phyloP scores from a whole-genome alignment of 2,329 filamentous ascomycete species.

The Calonectria fujianensis region DNA sequence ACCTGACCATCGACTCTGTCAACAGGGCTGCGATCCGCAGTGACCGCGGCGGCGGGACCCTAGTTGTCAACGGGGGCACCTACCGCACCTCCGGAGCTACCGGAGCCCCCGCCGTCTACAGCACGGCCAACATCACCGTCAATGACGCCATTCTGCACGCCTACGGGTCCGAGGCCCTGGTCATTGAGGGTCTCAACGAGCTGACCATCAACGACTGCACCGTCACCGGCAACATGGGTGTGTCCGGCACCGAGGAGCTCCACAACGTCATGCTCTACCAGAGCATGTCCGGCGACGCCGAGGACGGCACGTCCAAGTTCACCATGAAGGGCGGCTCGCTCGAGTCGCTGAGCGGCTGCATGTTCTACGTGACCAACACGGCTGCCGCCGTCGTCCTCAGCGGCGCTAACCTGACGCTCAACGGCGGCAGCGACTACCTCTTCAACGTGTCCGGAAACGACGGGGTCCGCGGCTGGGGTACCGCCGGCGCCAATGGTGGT shows the following conservation, averaged over 20 bases:
- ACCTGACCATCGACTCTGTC: slow-evolving; percentile 38
- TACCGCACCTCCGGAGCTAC: slow-evolving; percentile 38
- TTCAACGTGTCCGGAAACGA: slow-evolving; percentile 43
- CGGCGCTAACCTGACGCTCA: slow-evolving; percentile 35
- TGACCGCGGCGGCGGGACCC: slow-evolving; percentile 37
- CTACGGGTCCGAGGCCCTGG: slow-evolving; percentile 32
- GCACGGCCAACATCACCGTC: slow-evolving; percentile 41
- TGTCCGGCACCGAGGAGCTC: slow-evolving; percentile 35
- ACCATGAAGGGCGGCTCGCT: slow-evolving; percentile 41
- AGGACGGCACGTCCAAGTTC: slow-evolving; percentile 40
- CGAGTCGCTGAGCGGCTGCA: slow-evolving; percentile 40
- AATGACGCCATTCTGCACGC: slow-evolving; percentile 35
- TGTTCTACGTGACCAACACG: slow-evolving; percentile 43
- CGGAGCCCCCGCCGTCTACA: slow-evolving; percentile 41
- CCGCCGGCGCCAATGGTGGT: slow-evolving; percentile 40
- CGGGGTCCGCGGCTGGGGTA: slow-evolving; percentile 39
- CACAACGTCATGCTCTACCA: slow-evolving; percentile 45
- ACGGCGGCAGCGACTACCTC: slow-evolving; percentile 38
- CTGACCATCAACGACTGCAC: slow-evolving; percentile 43
- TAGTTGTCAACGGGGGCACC: slow-evolving; percentile 38
- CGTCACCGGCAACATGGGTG: slow-evolving; percentile 40
- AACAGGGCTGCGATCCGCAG: slow-evolving; percentile 43
- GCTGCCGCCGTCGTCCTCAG: slow-evolving; percentile 35
- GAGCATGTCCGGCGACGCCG: slow-evolving; percentile 44
- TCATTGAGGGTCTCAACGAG: slow-evolving; percentile 42